Base-by-base conservation (phyloP, 306 rosid genomes). In the Alnus rubra region DNA sequence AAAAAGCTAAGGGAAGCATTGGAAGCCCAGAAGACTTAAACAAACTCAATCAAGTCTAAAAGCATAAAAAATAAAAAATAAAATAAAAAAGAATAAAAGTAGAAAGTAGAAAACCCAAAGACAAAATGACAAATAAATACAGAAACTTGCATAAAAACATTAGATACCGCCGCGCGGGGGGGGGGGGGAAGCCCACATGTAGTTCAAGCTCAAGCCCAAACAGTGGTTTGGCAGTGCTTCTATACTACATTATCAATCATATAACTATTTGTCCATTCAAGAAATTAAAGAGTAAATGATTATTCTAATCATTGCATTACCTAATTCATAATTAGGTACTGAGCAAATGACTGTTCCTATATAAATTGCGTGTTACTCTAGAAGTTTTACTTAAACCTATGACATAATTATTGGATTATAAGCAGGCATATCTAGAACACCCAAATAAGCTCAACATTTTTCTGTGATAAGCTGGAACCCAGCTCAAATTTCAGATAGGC, bases 281-380 rank as follows among this genome's bases (percentile, higher is more conserved):
- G 48, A 70, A 49, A 53, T 76, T 49, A 55, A 79, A 44, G 63
- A 62, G 16, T 69, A 52, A 52, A 75, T 67, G 53, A 63, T 16
- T 47, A 62, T 62, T 51, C 28, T 11, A 31, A 59, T 11, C n/a
- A 35, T 48, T 59, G 48, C 30, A 75, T 53, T 69, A 69, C 18
- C 23, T 11, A 70, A 74, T 42, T 55, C 18, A 42, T 18, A 78
- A 78, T 58, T 74, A 63, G n/a, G 60, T 73, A 55, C 44, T 67
- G 48, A 42, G 28, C 45, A 76, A 44, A 77, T 58, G 65, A 9
- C 10, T 58, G 15, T 13, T 42, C 16, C 37, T 12, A n/a, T n/a
- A 62, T 39, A 78, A 81, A 77, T 64, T 69, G 56, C 55, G 69
- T 42, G 75, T 18, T 50, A 58, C 30, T 28, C 37, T 9, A 10